Conservation (phyloP, 2,329 filamentous ascomycete genomes). For the Claviceps pazoutovae region DNA sequence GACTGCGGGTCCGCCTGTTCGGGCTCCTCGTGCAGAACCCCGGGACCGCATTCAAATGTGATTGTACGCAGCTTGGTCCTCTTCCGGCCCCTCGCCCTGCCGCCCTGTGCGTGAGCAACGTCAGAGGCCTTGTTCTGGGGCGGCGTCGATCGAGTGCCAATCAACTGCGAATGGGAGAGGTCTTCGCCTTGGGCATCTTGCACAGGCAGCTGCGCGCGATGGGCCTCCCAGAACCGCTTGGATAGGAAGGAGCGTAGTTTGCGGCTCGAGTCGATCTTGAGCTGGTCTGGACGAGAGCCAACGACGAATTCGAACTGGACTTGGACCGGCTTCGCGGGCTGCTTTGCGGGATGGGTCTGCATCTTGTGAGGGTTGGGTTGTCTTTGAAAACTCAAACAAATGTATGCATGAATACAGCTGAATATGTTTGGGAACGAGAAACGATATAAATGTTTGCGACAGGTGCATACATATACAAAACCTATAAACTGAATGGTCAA, state of each 20-base stretch:
- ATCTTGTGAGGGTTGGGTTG: background rate
- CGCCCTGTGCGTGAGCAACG: background rate
- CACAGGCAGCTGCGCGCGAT: background rate
- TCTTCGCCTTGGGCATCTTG: background rate
- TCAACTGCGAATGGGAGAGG: background rate
- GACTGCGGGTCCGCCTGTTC: background rate
- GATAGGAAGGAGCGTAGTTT: slow-evolving; percentile 11
- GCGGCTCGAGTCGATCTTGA: slow-evolving; percentile 10
- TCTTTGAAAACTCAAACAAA: too few relatives aligned
- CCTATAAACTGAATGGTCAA: too few relatives aligned
- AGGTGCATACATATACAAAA: too few relatives aligned
- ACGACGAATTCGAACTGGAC: slow-evolving; percentile 11
- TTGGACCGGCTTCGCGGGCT: too few relatives aligned
- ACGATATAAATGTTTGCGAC: too few relatives aligned
- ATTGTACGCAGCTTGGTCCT: background rate
- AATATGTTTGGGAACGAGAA: too few relatives aligned
- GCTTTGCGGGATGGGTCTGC: background rate
- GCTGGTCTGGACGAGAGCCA: slow-evolving; percentile 11
- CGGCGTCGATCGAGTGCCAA: background rate
- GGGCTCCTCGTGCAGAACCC: background rate
- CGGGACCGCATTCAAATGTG: background rate
- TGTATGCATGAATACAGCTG: too few relatives aligned
- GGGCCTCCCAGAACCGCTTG: slow-evolving; percentile 10
- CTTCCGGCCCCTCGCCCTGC: background rate
- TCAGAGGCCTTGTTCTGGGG: background rate